Percentiles rank a stretch among this genome's conserved stretches.
Evolutionary conservation across 1,284 basidiomycete species (phyloP).

Genomic region (Tilletiopsis washingtonensis): DNA sequence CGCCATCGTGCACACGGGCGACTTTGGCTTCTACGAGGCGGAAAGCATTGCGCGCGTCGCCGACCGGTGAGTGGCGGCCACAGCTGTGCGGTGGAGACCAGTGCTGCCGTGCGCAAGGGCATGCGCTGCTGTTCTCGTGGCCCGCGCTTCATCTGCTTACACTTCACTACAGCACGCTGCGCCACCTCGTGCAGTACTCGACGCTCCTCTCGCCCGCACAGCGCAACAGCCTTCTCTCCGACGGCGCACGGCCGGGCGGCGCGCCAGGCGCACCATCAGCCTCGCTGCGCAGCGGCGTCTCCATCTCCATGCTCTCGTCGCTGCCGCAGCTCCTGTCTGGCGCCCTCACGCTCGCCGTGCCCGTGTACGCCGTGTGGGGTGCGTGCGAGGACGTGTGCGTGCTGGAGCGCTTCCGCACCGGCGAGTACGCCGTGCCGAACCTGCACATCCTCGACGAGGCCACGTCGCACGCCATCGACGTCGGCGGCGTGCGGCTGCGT

Average conservation of each 20-base stretch:
- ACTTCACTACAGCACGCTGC: slow-evolving; percentile 64
- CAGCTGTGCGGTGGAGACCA: no score
- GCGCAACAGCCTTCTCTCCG: slow-evolving; percentile 70
- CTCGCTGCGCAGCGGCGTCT: no score
- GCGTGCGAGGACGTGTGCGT: slow-evolving; percentile 92
- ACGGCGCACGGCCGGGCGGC: slow-evolving; percentile 50
- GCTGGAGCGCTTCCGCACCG: slow-evolving; percentile 81
- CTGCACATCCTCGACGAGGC: slow-evolving; percentile 83
- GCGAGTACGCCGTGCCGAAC: slow-evolving; percentile 70
- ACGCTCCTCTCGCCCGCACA: slow-evolving; percentile 81
- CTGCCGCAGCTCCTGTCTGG: slow-evolving; percentile 85
- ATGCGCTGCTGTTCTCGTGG: no score
- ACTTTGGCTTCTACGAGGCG: slow-evolving; percentile 95
- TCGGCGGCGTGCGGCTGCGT: slow-evolving; percentile 86
- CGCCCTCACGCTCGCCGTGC: slow-evolving; percentile 52
- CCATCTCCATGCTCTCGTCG: slow-evolving; percentile 66
- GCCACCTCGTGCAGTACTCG: slow-evolving; percentile 93
- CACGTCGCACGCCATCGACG: slow-evolving; percentile 76
- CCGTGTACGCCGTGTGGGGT: slow-evolving; percentile 94
- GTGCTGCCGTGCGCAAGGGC: no score
- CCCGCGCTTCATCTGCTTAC: no score
- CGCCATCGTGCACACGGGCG: slow-evolving; percentile 86
- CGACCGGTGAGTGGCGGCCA: slow-evolving; percentile 59
- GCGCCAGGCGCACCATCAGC: no score
- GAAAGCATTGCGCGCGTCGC: slow-evolving; percentile 79